phyloP scores from a whole-genome alignment of 2,329 filamentous ascomycete species.

The Aaosphaeria pasadenensis region DNA sequence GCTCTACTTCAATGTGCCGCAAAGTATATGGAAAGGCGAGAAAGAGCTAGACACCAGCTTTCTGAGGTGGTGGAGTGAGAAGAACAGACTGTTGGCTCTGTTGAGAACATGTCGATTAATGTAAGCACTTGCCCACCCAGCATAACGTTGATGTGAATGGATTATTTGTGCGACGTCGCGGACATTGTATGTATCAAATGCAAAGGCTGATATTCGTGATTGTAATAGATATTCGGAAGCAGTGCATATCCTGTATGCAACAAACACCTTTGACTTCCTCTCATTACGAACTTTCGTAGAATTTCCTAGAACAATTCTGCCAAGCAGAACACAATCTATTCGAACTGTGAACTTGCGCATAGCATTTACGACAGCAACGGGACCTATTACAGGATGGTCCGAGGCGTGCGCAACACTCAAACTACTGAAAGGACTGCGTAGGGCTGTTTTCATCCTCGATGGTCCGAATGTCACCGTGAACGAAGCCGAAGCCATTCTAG shows the following conservation, averaged over 20 bases:
- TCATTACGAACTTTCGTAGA: not conserved
- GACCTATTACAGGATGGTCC: too few relatives aligned
- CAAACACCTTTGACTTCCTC: slow-evolving; percentile 5
- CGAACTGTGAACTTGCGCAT: too few relatives aligned
- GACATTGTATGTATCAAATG: not conserved
- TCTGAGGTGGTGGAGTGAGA: slow-evolving; percentile 3
- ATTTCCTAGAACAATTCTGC: slow-evolving; percentile 3
- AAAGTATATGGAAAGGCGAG: not conserved
- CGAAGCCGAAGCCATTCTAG: too few relatives aligned
- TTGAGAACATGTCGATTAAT: slow-evolving; percentile 3
- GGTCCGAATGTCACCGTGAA: too few relatives aligned
- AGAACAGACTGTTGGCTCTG: not conserved
- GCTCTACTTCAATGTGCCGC: slow-evolving; percentile 1
- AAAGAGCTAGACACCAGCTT: slow-evolving; percentile 1
- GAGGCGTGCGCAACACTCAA: too few relatives aligned
- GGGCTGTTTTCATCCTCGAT: too few relatives aligned
- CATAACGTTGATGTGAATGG: not conserved
- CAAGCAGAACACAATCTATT: not conserved
- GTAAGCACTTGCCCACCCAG: not conserved
- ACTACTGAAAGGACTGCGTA: too few relatives aligned
- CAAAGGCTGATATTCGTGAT: not conserved
- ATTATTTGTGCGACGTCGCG: not conserved
- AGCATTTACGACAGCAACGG: too few relatives aligned
- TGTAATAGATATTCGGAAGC: slow-evolving; percentile 4
- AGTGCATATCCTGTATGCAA: slow-evolving; percentile 2